These are phyloP conservation scores for Solanum gracilifrons DNA, from an alignment of 257 asterid genomes.

Conservation along the genomic window DNA sequence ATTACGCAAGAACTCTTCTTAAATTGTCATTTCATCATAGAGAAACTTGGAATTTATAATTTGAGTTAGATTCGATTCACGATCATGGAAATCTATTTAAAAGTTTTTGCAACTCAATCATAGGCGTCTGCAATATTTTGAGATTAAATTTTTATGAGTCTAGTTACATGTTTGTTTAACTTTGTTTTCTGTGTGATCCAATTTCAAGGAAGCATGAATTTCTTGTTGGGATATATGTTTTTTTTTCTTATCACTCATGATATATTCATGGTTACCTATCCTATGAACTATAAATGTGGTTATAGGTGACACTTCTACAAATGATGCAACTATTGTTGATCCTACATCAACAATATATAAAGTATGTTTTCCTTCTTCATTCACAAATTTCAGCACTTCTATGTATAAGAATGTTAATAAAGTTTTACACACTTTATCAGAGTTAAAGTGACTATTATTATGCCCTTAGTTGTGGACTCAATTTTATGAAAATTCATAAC, in stretches of 20 bases:
- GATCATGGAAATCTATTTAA: too few relatives aligned
- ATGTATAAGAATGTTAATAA: not conserved
- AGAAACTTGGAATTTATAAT: not conserved
- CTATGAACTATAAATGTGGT: not conserved
- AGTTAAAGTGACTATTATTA: not conserved
- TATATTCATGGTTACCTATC: not conserved
- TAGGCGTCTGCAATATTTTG: too few relatives aligned
- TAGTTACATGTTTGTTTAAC: too few relatives aligned
- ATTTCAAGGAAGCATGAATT: not conserved
- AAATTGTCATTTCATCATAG: not conserved
- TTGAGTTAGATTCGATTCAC: too few relatives aligned
- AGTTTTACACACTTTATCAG: not conserved
- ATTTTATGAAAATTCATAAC: too few relatives aligned
- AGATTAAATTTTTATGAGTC: too few relatives aligned
- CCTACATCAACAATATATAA: not conserved
- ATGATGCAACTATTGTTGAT: not conserved
- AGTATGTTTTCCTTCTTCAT: not conserved
- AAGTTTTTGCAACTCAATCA: too few relatives aligned
- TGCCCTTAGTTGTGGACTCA: too few relatives aligned
- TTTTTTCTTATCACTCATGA: too few relatives aligned
- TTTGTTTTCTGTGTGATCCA: too few relatives aligned
- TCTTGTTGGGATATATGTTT: not conserved
- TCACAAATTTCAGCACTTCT: not conserved
- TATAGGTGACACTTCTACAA: not conserved
- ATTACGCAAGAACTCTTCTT: too few relatives aligned